Base-by-base conservation (phyloP, 1,284 basidiomycete genomes). In the Trametes polyzona region DNA sequence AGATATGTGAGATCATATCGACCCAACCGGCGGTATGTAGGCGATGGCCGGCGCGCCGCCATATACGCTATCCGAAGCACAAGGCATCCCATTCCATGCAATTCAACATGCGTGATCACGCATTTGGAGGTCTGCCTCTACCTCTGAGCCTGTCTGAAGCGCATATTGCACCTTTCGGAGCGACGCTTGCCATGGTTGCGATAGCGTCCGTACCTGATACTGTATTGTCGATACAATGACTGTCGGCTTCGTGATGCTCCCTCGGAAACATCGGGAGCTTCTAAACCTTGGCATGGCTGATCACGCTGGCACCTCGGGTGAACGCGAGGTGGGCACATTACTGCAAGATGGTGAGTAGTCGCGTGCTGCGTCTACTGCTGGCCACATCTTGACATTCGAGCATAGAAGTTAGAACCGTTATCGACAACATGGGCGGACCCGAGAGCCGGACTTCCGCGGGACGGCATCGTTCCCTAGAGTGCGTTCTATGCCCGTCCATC, bases 1-100 rank as follows among this genome's bases (percentile, higher is more conserved):
- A 44, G 30, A 43, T 39, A 30, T 24, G 17, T 19, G 32, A 43
- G 30, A 39, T 21, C 42, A 46, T 46, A 26, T 52, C 41, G 30
- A 12, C 33, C 24, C n/a, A 29, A 24, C 24, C 24, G 26, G 42
- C 32, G 23, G 51, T 16, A 33, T 2, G n/a, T 33, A 19, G n/a
- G 50, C 32, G 16, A 30, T 27, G 1, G 29, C 29, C 37, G n/a
- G 44, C 23, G 36, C 52, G 29, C 41, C 37, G 29, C n/a, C 29
- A 41, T 54, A 23, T 47, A 30, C 52, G 44, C 52, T 54, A 54
- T 54, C 52, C 37, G 52, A 54, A 54, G 52, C 52, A 24, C 37
- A 37, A 37, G 19, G 35, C 26, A 24, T 14, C 30, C 16, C 16
- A 27, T 30, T 41, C 32, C 41, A 42, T 35, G 43, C 29, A 24